A percentile compares a stretch with the other conserved stretches of the same genome.
phyloP scores from a whole-genome alignment of 768 basidiomycete genomes.

The Sporobolomyces phaffii region DNA sequence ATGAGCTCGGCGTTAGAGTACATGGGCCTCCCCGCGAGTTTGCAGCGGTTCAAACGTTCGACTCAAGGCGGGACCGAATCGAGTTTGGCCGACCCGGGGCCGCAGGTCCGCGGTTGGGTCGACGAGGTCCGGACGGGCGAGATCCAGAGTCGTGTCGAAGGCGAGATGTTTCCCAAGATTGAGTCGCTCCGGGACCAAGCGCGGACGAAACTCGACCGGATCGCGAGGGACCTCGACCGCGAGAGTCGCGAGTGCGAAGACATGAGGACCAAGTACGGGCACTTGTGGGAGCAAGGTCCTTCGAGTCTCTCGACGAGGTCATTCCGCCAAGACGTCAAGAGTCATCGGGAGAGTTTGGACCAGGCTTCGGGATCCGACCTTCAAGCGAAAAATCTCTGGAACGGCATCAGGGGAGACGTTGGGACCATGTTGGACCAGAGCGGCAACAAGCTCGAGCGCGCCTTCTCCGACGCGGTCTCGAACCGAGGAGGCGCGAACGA shows the following conservation, averaged over 20 bases:
- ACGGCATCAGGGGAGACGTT: conserved; percentile 62
- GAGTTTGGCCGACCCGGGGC: conserved; percentile 42
- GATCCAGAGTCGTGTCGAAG: conserved; percentile 59
- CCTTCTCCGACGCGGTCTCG: conserved; percentile 57
- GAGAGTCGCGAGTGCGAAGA: conserved; percentile 84
- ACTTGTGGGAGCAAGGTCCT: conserved; percentile 79
- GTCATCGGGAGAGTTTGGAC: conserved; percentile 63
- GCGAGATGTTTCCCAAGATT: conserved; percentile 58
- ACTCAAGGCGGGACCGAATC: conserved; percentile 63
- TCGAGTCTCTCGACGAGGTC: conserved; percentile 66
- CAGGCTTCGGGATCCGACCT: conserved; percentile 72
- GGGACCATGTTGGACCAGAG: conserved; percentile 54
- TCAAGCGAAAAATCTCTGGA: conserved; percentile 70
- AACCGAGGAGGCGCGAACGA: conserved; percentile 47
- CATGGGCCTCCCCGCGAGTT: conserved; percentile 67
- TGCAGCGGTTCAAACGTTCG: conserved; percentile 63
- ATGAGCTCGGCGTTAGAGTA: conserved; percentile 70
- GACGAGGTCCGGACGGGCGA: conserved; percentile 68
- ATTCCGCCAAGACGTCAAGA: conserved; percentile 70
- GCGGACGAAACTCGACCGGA: conserved; percentile 57
- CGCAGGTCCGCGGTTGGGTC: conserved; percentile 66
- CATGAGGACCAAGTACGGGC: conserved; percentile 66
- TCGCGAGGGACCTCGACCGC: conserved; percentile 64
- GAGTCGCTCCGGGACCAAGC: conserved; percentile 58
- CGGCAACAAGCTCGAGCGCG: conserved; percentile 50